These are phyloP conservation scores for Penicillium coprophilum DNA, from an alignment of 495 filamentous ascomycete genomes.

Conservation along the genomic window DNA sequence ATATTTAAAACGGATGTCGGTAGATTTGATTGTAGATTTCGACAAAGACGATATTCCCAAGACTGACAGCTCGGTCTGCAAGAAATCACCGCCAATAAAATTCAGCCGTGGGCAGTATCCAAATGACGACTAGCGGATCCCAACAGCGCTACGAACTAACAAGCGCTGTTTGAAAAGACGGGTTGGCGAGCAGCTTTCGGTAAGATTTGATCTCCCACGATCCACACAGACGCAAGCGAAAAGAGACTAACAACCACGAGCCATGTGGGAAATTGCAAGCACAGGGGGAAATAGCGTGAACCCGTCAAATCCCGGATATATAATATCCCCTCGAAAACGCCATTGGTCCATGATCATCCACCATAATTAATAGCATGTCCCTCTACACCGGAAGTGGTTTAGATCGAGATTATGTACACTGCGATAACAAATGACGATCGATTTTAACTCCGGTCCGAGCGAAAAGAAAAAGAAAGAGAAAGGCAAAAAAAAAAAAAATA, in stretches of 20 bases:
- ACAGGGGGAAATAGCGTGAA: neutral
- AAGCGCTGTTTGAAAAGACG: neutral
- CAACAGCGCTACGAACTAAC: neutral
- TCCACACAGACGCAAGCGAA: neutral
- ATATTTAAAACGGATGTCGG: neutral
- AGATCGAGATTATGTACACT: slow-evolving; percentile 4
- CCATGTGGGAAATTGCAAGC: neutral
- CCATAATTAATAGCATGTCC: neutral
- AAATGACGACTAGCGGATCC: neutral
- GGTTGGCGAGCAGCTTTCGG: neutral
- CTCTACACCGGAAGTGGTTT: neutral
- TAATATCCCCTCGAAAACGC: neutral
- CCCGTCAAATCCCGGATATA: neutral
- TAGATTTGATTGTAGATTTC: neutral
- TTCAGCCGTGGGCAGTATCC: neutral
- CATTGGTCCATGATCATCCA: neutral
- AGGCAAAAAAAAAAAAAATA: neutral
- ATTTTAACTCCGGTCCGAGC: neutral
- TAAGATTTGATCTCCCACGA: neutral
- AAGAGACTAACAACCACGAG: neutral
- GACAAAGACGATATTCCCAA: neutral
- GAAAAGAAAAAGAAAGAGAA: neutral
- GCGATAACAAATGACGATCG: slow-evolving; percentile 2
- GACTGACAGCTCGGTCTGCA: neutral
- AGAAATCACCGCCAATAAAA: neutral